Evolutionary conservation across 73 alveolate genomes (phyloP).

Genomic region (Tetrahymena borealis): DNA sequence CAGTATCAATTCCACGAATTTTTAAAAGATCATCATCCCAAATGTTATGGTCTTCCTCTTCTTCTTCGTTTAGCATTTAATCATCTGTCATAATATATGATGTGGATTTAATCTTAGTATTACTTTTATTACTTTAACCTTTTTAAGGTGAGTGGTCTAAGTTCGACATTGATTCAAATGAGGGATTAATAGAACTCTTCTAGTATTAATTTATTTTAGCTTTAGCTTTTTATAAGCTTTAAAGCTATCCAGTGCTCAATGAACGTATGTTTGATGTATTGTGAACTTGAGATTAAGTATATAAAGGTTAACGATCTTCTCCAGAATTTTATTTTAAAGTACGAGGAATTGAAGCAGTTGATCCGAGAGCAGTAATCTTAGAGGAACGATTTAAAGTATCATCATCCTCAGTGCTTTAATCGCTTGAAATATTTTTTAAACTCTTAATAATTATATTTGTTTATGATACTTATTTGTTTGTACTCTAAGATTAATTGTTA

Average conservation of each 20-base stretch:
- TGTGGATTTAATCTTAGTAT: background rate
- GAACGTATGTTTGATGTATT: background rate
- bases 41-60: background rate
- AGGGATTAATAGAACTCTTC: background rate
- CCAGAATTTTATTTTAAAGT: background rate
- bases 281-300: background rate
- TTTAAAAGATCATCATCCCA: background rate
- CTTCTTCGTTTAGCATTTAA: background rate
- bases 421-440: background rate
- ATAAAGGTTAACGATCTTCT: background rate
- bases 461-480: background rate
- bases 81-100: background rate
- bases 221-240: background rate
- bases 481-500: background rate
- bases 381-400: background rate
- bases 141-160: no score
- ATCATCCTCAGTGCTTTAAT: background rate
- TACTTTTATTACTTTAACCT: background rate
- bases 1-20: background rate
- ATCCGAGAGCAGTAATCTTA: background rate
- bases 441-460: background rate
- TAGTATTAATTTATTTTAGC: background rate
- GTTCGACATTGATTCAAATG: background rate
- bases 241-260: background rate
- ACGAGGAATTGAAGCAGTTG: background rate